These are phyloP conservation scores for Fraxinus ornus DNA, from an alignment of 305 asterid genomes.

Conservation along the genomic window DNA sequence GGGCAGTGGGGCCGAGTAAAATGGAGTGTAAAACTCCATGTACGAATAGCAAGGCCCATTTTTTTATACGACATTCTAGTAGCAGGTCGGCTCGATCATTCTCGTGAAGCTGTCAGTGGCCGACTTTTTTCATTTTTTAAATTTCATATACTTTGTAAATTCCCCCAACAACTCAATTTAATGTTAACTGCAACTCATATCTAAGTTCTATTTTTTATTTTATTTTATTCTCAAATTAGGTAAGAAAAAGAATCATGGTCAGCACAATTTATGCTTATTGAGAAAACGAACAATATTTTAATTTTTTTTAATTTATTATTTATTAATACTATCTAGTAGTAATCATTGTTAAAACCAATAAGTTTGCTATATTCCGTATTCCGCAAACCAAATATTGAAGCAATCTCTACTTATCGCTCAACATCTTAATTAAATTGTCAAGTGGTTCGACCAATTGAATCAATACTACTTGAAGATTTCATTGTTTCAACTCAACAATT, in stretches of 20 bases:
- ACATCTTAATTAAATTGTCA: background rate
- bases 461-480: background rate
- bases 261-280: constrained; percentile 9
- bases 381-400: background rate
- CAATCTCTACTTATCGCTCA: background rate
- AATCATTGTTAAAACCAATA: background rate
- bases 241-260: constrained; percentile 7
- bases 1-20: too few species aligned
- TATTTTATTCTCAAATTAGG: constrained; percentile 16
- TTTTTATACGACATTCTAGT: constrained; percentile 19
- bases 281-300: background rate
- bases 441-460: background rate
- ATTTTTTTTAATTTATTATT: background rate
- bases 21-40: too few species aligned
- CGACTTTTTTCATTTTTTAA: background rate
- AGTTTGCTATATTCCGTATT: background rate
- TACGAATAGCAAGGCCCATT: too few species aligned
- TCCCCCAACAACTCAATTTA: background rate
- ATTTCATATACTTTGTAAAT: background rate
- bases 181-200: constrained; percentile 21
- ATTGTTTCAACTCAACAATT: background rate
- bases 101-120: constrained; percentile 26
- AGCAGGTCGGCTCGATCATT: constrained; percentile 28
- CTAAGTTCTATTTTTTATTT: background rate
- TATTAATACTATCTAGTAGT: background rate